Conservation (phyloP, 345 rosid species). For the Hibiscus trionum region DNA sequence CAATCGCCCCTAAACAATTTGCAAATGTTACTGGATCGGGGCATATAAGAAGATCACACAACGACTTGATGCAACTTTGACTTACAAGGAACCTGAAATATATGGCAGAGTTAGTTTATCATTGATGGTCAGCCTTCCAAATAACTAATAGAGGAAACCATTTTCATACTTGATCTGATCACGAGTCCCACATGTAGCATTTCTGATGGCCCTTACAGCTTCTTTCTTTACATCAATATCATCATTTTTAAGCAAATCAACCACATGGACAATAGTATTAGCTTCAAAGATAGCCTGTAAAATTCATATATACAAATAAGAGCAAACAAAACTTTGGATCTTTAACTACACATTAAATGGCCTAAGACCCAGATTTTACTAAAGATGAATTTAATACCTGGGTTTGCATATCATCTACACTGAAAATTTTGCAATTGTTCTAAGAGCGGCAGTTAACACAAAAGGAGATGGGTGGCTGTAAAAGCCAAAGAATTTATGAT, state of each 20-base stretch:
- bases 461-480: neutral
- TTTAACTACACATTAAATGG: no score
- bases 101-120: neutral
- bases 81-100: constrained; percentile 43
- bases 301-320: no score
- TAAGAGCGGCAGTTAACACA: neutral
- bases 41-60: constrained; percentile 62
- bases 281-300: neutral
- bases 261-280: neutral
- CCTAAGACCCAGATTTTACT: no score
- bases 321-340: no score
- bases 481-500: neutral
- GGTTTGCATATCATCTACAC: no score
- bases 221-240: neutral
- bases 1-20: no score
- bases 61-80: constrained; percentile 72
- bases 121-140: neutral
- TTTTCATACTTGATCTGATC: neutral
- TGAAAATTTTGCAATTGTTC: neutral
- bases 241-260: neutral
- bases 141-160: neutral
- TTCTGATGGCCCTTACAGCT: neutral
- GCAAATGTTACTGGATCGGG: constrained; percentile 84
- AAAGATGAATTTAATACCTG: no score
- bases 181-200: neutral